These are phyloP conservation scores for Gryganskiella cystojenkinii DNA, from an alignment of 192 early-diverging fungal genomes.

Conservation along the genomic window DNA sequence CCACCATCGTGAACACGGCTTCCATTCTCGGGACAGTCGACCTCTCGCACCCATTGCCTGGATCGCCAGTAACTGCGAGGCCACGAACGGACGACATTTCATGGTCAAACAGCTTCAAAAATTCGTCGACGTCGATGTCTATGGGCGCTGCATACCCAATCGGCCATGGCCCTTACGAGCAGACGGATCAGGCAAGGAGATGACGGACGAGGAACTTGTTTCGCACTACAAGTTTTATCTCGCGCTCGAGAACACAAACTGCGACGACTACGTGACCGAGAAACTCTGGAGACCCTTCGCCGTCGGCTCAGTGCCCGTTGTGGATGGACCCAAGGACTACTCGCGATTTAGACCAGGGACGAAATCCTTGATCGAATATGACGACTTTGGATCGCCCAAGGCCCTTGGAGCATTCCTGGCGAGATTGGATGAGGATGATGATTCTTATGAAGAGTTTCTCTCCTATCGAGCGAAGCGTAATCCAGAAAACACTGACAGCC, in stretches of 20 bases:
- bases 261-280: conserved; percentile 35
- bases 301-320: conserved; percentile 18
- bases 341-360: conserved; percentile 17
- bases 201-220: background rate
- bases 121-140: conserved; percentile 39
- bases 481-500: conserved; percentile 7
- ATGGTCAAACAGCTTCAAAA: conserved; percentile 39
- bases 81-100: conserved; percentile 25
- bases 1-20: background rate
- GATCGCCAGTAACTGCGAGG: conserved; percentile 39
- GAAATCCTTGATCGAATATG: conserved; percentile 24
- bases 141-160: conserved; percentile 36
- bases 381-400: conserved; percentile 23
- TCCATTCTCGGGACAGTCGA: conserved; percentile 9
- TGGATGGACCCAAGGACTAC: conserved; percentile 44
- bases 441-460: conserved; percentile 10
- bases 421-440: conserved; percentile 10
- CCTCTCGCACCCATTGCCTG: conserved; percentile 36
- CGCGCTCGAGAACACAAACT: conserved; percentile 37
- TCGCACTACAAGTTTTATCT: conserved; percentile 28
- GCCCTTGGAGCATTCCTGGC: conserved; percentile 20
- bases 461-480: background rate
- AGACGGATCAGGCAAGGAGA: background rate
- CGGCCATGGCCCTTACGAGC: conserved; percentile 4
- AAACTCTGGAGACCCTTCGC: conserved; percentile 11